These are phyloP conservation scores for Leptographium galeiforme DNA, from an alignment of 2,329 filamentous ascomycete species.

Conservation along the genomic window DNA sequence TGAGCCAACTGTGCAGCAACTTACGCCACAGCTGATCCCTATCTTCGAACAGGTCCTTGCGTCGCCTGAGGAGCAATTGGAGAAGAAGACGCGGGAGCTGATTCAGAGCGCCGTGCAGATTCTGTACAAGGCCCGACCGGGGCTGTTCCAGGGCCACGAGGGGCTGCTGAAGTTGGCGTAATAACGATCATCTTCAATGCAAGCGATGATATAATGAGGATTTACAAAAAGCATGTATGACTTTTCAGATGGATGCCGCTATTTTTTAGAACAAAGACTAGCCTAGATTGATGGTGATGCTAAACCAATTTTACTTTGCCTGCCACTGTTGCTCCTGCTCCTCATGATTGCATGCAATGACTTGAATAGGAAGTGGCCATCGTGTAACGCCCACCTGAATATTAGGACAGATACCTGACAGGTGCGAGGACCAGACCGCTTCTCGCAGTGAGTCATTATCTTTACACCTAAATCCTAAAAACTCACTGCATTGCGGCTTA, in stretches of 20 bases:
- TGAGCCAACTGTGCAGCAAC: slow-evolving; percentile 54
- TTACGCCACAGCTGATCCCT: slow-evolving; percentile 56
- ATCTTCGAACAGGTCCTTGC: slow-evolving; percentile 62
- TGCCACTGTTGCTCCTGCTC: neutral
- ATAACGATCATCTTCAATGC: neutral
- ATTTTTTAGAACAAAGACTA: neutral
- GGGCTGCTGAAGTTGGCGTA: slow-evolving; percentile 17
- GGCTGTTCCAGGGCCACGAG: slow-evolving; percentile 18
- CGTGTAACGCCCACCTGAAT: too few relatives aligned
- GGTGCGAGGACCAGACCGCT: too few relatives aligned
- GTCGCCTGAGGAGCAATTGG: slow-evolving; percentile 62
- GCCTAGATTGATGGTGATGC: neutral
- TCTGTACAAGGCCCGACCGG: slow-evolving; percentile 21
- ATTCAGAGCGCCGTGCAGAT: slow-evolving; percentile 49
- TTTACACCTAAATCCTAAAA: too few relatives aligned
- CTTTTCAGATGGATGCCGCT: neutral
- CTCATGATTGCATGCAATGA: too few relatives aligned
- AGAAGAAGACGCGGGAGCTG: slow-evolving; percentile 53
- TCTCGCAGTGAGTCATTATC: too few relatives aligned
- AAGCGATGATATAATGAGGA: slow-evolving; percentile 1
- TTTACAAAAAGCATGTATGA: neutral
- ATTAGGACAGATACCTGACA: too few relatives aligned
- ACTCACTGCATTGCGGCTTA: too few relatives aligned
- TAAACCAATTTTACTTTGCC: neutral
- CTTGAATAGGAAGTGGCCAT: too few relatives aligned